A percentile compares a stretch with the other conserved stretches of the same genome.
These are phyloP conservation scores for Pelargonium myrrhifolium DNA, from an alignment of 441 rosid genomes.

Conservation along the genomic window DNA sequence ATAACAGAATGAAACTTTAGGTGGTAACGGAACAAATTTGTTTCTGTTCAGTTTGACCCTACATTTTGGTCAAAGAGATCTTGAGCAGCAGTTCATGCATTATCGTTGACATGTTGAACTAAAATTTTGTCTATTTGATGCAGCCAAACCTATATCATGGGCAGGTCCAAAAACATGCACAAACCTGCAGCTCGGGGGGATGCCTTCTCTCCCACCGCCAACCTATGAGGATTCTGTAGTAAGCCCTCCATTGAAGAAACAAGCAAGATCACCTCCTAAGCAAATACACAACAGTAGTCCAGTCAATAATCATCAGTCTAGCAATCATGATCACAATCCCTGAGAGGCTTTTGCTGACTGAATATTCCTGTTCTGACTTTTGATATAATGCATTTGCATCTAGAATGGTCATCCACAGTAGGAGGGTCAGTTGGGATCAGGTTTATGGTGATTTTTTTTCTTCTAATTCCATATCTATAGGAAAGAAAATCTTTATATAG, in stretches of 20 bases:
- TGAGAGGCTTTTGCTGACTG: conserved; percentile 11
- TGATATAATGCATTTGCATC: neutral
- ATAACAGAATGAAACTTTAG: neutral
- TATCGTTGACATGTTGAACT: neutral
- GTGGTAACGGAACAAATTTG: neutral
- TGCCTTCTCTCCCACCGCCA: conserved; percentile 28
- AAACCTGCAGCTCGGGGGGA: conserved; percentile 37
- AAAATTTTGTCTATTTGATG: conserved; percentile 15
- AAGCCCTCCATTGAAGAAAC: conserved; percentile 27
- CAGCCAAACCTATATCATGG: conserved; percentile 55
- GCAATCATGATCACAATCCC: conserved; percentile 13
- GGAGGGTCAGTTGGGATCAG: neutral
- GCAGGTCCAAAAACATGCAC: conserved; percentile 34
- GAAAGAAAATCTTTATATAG: neutral
- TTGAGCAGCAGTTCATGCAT: no score
- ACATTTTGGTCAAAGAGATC: neutral
- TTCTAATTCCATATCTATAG: no score
- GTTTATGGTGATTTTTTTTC: no score
- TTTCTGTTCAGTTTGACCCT: neutral
- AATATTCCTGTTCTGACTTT: neutral
- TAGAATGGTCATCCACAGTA: neutral
- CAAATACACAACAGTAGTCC: conserved; percentile 17
- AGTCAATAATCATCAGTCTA: conserved; percentile 12
- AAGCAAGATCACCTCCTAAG: conserved; percentile 20
- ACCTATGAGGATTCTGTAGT: conserved; percentile 17